Base-by-base conservation (phyloP, 768 basidiomycete species). In the Lyophyllum semitale region DNA sequence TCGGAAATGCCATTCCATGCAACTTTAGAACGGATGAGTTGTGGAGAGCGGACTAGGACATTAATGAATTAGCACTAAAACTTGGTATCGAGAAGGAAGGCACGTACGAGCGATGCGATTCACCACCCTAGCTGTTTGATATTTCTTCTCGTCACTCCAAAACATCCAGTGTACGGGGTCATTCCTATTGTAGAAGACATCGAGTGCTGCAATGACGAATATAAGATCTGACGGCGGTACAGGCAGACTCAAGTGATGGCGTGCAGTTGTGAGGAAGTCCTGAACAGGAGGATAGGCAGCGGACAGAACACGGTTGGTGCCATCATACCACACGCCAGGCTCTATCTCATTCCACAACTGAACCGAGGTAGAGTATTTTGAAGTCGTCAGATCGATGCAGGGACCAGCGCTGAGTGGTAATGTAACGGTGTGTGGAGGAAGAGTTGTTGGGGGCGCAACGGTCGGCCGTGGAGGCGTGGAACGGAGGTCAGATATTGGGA, bases 91-190 rank as follows among this genome's bases (percentile, higher is more conserved):
- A 32, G 11, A 44, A 23, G 44, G 54, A 46, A 27, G 37, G 41
- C 18, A 80, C 84, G 63, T 65, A 87, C 86, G 69, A 48, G 81
- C 69, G 51, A 85, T 72, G 42, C 74, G 76, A 64, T 83, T 77
- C 29, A 88, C 81, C 52, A 78, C 65, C n/a, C 68, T 67, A 15
- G 83, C 83, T 17, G 83, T 85, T 22, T 66, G 67, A 53, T 63
- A 67, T 64, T 79, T 80, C 61, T 75, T 72, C 45, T 75, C 77
- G 57, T 73, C 75, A 43, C 75, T 77, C 87, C 87, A 88, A 64
- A 88, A 81, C n/a, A 83, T 68, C 80, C 82, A 83, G 61, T 87
- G 85, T 6, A 77, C 81, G 13, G 78, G 78, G 65, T 85, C 79
- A 27, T 75, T 72, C 15, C 79, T 80, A 45, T 74, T 72, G 61